phyloP scores from a whole-genome alignment of 441 rosid species.

The Populus trichocarpa region DNA sequence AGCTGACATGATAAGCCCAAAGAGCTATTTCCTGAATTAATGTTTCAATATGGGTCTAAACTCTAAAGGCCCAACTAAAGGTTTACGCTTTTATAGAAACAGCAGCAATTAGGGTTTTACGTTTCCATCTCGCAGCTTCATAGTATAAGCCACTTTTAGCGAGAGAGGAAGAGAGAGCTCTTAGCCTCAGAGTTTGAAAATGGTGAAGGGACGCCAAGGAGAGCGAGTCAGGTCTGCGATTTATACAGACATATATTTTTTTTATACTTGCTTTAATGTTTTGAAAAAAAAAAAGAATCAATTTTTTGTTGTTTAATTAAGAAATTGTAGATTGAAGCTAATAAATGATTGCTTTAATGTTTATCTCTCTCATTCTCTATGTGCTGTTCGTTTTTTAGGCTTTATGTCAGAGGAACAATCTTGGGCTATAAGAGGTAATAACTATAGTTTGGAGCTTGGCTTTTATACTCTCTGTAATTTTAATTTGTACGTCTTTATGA shows the following conservation, averaged over 20 bases:
- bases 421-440: neutral
- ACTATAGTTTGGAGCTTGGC: neutral
- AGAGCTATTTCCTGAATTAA: neutral
- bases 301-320: neutral
- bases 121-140: neutral
- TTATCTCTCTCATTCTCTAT: neutral
- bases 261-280: neutral
- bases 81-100: neutral
- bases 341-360: neutral
- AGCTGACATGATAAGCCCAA: neutral
- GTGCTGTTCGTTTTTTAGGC: neutral
- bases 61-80: neutral
- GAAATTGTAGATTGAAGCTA: neutral
- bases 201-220: conserved; percentile 1
- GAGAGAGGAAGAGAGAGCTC: neutral
- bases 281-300: neutral
- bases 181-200: neutral
- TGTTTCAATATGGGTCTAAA: neutral
- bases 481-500: neutral
- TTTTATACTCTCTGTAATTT: neutral
- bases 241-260: too few species aligned
- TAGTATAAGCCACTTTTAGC: neutral
- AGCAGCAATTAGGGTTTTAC: neutral
- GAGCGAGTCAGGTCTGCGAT: neutral
- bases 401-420: neutral